phyloP scores from a whole-genome alignment of 257 asterid species.

The Ligustrum vulgare region DNA sequence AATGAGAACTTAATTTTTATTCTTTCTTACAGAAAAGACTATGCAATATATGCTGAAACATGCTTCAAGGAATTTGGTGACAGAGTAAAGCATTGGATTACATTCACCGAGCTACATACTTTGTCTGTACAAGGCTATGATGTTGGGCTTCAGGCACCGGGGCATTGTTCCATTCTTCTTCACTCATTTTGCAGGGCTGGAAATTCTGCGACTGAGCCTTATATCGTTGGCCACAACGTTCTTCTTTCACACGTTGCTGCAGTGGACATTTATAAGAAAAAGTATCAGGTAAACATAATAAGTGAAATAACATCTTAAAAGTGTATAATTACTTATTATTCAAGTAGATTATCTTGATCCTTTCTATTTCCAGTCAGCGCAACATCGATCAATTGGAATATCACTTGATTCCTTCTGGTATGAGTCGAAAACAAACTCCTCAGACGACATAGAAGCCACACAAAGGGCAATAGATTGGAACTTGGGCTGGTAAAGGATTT shows the following conservation, averaged over 20 bases:
- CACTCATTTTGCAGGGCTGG: constrained; percentile 61
- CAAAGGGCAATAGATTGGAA: constrained; percentile 70
- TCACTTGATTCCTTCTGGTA: constrained; percentile 70
- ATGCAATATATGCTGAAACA: constrained; percentile 64
- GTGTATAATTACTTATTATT: not conserved
- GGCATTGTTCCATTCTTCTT: constrained; percentile 68
- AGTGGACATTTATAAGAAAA: constrained; percentile 52
- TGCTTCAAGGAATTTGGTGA: constrained; percentile 84
- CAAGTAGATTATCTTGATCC: not conserved
- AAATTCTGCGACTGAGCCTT: constrained; percentile 83
- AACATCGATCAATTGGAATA: constrained; percentile 71
- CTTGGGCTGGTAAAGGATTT: constrained; percentile 68
- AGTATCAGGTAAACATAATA: constrained; percentile 52
- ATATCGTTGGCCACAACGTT: constrained; percentile 62
- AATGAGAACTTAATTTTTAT: not conserved
- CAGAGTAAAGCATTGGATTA: constrained; percentile 91
- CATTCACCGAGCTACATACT: constrained; percentile 88
- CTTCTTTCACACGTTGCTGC: constrained; percentile 69
- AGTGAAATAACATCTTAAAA: not conserved
- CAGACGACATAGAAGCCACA: constrained; percentile 56
- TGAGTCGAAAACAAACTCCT: constrained; percentile 49
- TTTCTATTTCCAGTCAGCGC: constrained; percentile 39
- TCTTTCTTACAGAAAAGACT: constrained; percentile 60
- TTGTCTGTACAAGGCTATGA: constrained; percentile 74
- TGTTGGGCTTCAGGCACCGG: constrained; percentile 71